phyloP scores from a whole-genome alignment of 257 asterid genomes.

The Solanum rostratum region DNA sequence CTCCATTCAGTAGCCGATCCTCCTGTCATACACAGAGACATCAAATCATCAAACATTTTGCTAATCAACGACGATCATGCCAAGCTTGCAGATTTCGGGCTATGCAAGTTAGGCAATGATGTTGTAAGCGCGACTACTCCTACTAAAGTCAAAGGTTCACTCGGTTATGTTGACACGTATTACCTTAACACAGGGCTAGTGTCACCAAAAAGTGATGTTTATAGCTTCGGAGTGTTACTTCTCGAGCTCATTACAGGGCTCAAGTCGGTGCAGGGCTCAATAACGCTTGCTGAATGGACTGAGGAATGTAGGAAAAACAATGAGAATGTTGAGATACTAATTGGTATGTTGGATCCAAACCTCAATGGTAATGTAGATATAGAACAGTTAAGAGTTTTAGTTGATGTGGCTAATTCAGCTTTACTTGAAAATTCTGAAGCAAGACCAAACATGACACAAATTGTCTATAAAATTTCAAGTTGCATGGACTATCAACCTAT shows the following conservation, averaged over 20 bases:
- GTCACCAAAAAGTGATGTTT: constrained; percentile 62
- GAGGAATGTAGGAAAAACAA: constrained; percentile 39
- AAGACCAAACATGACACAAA: constrained; percentile 56
- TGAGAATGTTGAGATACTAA: constrained; percentile 23
- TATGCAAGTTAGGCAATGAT: constrained; percentile 63
- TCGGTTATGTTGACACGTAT: constrained; percentile 54
- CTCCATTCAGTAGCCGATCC: constrained; percentile 73
- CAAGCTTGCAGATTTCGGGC: constrained; percentile 68
- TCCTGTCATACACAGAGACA: constrained; percentile 59
- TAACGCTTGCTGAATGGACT: constrained; percentile 64
- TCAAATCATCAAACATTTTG: constrained; percentile 62
- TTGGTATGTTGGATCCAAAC: constrained; percentile 47
- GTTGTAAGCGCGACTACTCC: constrained; percentile 40
- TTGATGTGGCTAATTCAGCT: constrained; percentile 50
- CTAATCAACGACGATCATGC: constrained; percentile 45
- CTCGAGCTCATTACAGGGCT: constrained; percentile 68
- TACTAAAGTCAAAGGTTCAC: constrained; percentile 50
- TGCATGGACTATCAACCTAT: constrained; percentile 26
- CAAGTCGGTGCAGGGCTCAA: constrained; percentile 55
- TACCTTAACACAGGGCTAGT: constrained; percentile 58
- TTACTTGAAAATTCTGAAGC: constrained; percentile 33
- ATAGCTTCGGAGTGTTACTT: constrained; percentile 58
- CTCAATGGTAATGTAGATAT: constrained; percentile 22
- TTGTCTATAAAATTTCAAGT: constrained; percentile 32
- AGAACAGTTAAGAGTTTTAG: constrained; percentile 34